These are phyloP conservation scores for Proliferodiscus dingleyae DNA, from an alignment of 2,329 filamentous ascomycete genomes.

Conservation along the genomic window DNA sequence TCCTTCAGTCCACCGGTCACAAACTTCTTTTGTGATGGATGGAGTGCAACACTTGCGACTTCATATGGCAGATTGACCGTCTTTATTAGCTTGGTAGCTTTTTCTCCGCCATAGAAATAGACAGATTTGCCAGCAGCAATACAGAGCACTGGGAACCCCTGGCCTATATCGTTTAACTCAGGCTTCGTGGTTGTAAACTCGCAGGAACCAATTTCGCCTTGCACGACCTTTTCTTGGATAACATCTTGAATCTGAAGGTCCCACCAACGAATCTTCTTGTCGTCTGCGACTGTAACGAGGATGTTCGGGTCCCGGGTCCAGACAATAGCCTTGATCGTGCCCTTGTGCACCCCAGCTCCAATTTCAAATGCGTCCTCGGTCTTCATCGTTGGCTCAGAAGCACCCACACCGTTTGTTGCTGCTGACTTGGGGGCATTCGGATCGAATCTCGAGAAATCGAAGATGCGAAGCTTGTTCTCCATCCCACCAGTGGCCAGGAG, in stretches of 20 bases:
- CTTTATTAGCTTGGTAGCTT: conserved; percentile 70
- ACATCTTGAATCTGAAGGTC: conserved; percentile 74
- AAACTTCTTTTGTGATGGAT: conserved; percentile 73
- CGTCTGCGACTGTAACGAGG: conserved; percentile 82
- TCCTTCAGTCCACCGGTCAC: conserved; percentile 88
- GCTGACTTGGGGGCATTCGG: conserved; percentile 33
- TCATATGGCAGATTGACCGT: conserved; percentile 75
- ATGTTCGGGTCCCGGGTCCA: conserved; percentile 88
- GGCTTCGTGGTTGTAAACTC: conserved; percentile 71
- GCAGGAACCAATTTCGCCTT: conserved; percentile 85
- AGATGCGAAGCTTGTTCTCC: conserved; percentile 95
- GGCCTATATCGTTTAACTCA: conserved; percentile 57
- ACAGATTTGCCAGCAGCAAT: conserved; percentile 92
- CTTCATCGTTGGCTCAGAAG: conserved; percentile 4
- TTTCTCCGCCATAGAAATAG: conserved; percentile 80
- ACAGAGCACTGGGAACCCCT: conserved; percentile 68
- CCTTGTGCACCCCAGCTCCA: conserved; percentile 74
- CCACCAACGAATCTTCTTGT: conserved; percentile 92
- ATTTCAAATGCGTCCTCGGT: conserved; percentile 75
- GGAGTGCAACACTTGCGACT: conserved; percentile 84
- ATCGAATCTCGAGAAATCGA: conserved; percentile 63
- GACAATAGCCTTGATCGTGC: conserved; percentile 92
- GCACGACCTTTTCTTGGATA: conserved; percentile 71
- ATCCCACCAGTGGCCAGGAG: conserved; percentile 89
- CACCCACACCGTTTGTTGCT: conserved; percentile 13